phyloP scores from a whole-genome alignment of 495 filamentous ascomycete genomes.

The Glonium stellatum region DNA sequence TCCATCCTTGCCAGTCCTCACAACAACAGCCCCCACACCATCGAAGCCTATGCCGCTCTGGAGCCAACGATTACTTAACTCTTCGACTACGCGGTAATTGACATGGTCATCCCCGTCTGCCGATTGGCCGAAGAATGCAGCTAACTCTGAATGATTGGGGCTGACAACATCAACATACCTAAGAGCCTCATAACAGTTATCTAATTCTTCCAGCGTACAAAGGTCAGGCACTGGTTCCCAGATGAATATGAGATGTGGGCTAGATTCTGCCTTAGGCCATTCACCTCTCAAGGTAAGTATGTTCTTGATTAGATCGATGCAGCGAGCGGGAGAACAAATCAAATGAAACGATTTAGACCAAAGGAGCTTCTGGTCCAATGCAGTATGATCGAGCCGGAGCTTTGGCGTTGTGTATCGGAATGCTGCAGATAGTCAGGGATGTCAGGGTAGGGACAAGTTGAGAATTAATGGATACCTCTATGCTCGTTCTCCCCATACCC shows the following conservation, averaged over 20 bases:
- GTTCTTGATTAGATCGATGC: slow-evolving; percentile 59
- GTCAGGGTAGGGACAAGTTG: neutral
- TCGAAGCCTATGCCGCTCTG: slow-evolving; percentile 44
- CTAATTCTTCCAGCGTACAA: slow-evolving; percentile 68
- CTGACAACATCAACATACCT: slow-evolving; percentile 75
- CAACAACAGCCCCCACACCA: slow-evolving; percentile 44
- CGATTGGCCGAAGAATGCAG: slow-evolving; percentile 62
- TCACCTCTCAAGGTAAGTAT: slow-evolving; percentile 41
- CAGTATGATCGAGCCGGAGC: slow-evolving; percentile 59
- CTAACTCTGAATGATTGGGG: slow-evolving; percentile 82
- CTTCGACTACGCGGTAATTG: slow-evolving; percentile 45
- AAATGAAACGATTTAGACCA: slow-evolving; percentile 75
- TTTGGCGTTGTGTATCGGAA: slow-evolving; percentile 90
- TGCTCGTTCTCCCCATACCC: slow-evolving; percentile 60
- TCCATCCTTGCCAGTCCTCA: slow-evolving; percentile 52
- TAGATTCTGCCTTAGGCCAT: neutral
- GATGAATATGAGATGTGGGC: slow-evolving; percentile 58
- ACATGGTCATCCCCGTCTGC: slow-evolving; percentile 45
- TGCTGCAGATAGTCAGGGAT: slow-evolving; percentile 42
- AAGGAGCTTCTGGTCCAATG: slow-evolving; percentile 53
- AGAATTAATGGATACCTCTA: slow-evolving; percentile 40
- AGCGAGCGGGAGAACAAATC: slow-evolving; percentile 75
- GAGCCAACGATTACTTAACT: slow-evolving; percentile 53
- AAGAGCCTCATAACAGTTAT: slow-evolving; percentile 62
- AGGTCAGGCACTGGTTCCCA: slow-evolving; percentile 95